A percentile compares a stretch with the other conserved stretches of the same genome.
phyloP scores from a whole-genome alignment of 805 yeast genomes.

The Kodamaea hsintzibuensis region DNA sequence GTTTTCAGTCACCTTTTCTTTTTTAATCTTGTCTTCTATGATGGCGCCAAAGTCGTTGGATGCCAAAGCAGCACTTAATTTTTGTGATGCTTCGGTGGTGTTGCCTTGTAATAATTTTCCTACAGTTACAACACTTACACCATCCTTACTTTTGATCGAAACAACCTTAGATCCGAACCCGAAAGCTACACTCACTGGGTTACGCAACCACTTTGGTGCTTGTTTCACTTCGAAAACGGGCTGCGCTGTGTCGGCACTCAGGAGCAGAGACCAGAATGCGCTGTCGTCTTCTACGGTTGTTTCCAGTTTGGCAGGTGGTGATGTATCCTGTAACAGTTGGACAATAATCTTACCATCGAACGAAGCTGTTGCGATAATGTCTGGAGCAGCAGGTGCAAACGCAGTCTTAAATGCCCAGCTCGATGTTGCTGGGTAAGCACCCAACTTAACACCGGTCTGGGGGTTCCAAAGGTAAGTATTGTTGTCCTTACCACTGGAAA shows the following conservation, averaged over 20 bases:
- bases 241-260: constrained; percentile 66
- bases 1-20: constrained; percentile 23
- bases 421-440: constrained; percentile 87
- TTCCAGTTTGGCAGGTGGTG: constrained; percentile 49
- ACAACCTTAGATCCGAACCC: constrained; percentile 94
- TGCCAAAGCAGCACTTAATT: constrained; percentile 58
- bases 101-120: constrained; percentile 33
- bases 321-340: constrained; percentile 87
- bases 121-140: constrained; percentile 44
- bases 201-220: constrained; percentile 87
- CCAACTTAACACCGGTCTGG: constrained; percentile 64
- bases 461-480: constrained; percentile 92
- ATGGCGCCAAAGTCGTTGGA: constrained; percentile 53
- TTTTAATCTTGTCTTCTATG: constrained; percentile 55
- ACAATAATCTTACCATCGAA: constrained; percentile 80
- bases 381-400: constrained; percentile 89
- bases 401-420: constrained; percentile 91
- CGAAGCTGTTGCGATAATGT: constrained; percentile 83
- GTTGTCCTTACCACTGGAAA: constrained; percentile 94
- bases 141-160: constrained; percentile 43
- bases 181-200: constrained; percentile 74
- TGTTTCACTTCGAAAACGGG: constrained; percentile 72
- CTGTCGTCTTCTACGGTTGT: constrained; percentile 54
- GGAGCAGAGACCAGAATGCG: constrained; percentile 83
- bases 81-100: constrained; percentile 37